Percentiles rank a stretch among this genome's conserved stretches.
Conservation (phyloP, 352 stramenopile species). For the Phytophthora hybrid region DNA sequence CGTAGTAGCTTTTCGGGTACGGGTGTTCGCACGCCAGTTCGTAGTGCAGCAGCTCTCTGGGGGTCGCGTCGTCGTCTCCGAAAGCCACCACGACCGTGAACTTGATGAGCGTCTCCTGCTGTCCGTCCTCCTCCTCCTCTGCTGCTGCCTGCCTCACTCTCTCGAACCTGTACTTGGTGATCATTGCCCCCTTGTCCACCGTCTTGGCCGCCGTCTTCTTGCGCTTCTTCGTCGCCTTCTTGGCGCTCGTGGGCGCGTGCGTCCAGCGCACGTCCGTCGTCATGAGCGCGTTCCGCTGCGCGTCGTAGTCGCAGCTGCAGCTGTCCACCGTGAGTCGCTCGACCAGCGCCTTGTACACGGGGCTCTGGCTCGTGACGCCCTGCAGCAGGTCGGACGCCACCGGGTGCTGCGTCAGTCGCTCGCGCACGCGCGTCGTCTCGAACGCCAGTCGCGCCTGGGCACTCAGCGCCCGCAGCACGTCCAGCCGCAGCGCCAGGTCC, state of each 20-base stretch:
- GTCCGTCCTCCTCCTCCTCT: too few relatives aligned
- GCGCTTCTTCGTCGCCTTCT: slow-evolving; percentile 56
- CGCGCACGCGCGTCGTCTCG: slow-evolving; percentile 71
- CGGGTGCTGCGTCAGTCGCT: slow-evolving; percentile 67
- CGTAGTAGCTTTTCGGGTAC: slow-evolving; percentile 85
- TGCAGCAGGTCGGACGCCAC: slow-evolving; percentile 70
- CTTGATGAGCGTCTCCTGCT: slow-evolving; percentile 49
- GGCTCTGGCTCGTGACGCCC: slow-evolving; percentile 52
- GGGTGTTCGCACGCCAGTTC: slow-evolving; percentile 54
- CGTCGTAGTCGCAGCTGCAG: slow-evolving; percentile 74
- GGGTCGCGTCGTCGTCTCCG: slow-evolving; percentile 44
- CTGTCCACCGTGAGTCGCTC: slow-evolving; percentile 55
- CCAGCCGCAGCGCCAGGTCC: slow-evolving; percentile 70
- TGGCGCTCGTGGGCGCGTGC: slow-evolving; percentile 36
- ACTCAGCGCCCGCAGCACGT: slow-evolving; percentile 70
- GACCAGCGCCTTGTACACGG: slow-evolving; percentile 58
- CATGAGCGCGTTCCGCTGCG: slow-evolving; percentile 68
- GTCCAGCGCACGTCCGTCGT: slow-evolving; percentile 65
- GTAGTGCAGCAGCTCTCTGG: slow-evolving; percentile 68
- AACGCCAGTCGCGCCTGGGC: slow-evolving; percentile 69
- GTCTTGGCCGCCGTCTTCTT: slow-evolving; percentile 31
- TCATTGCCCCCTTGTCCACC: slow-evolving; percentile 39
- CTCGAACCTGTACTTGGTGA: slow-evolving; percentile 63
- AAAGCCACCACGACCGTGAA: slow-evolving; percentile 56
- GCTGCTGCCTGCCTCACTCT: slow-evolving; percentile 25